Evolutionary conservation across 2,329 filamentous ascomycete species (phyloP).

Genomic region (Trichophyton rubrum): DNA sequence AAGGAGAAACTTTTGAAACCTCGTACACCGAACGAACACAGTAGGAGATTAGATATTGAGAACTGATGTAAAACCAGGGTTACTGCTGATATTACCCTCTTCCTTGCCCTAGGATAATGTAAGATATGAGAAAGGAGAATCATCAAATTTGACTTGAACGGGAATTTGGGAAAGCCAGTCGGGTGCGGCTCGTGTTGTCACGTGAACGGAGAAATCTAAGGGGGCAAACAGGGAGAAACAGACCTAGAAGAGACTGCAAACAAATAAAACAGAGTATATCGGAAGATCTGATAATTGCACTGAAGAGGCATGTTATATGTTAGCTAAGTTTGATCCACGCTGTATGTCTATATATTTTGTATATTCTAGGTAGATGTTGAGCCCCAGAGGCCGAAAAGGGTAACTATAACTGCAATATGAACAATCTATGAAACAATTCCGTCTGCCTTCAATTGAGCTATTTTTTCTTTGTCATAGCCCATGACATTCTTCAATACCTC

Average conservation of each 20-base stretch:
- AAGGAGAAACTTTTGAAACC: neutral
- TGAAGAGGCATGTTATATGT: neutral
- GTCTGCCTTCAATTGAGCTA: slow-evolving; percentile 49
- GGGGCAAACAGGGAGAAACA: neutral
- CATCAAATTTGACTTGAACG: neutral
- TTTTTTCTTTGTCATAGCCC: slow-evolving; percentile 46
- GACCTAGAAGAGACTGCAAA: neutral
- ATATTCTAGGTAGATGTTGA: neutral
- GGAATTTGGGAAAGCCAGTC: neutral
- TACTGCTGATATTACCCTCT: neutral
- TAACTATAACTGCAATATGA: too few relatives aligned
- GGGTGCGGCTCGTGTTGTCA: neutral
- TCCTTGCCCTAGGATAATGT: neutral
- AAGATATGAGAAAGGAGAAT: neutral
- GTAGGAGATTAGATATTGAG: neutral
- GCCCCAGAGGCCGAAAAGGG: neutral
- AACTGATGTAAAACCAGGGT: neutral
- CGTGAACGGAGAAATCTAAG: slow-evolving; percentile 1
- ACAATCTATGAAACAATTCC: slow-evolving; percentile 49
- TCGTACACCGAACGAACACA: neutral
- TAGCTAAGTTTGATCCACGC: neutral
- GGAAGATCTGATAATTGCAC: neutral
- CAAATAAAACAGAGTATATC: neutral
- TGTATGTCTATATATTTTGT: neutral
- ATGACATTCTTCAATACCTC: slow-evolving; percentile 57